Conservation (phyloP, 352 stramenopile genomes). For the Pythium folliculosum region DNA sequence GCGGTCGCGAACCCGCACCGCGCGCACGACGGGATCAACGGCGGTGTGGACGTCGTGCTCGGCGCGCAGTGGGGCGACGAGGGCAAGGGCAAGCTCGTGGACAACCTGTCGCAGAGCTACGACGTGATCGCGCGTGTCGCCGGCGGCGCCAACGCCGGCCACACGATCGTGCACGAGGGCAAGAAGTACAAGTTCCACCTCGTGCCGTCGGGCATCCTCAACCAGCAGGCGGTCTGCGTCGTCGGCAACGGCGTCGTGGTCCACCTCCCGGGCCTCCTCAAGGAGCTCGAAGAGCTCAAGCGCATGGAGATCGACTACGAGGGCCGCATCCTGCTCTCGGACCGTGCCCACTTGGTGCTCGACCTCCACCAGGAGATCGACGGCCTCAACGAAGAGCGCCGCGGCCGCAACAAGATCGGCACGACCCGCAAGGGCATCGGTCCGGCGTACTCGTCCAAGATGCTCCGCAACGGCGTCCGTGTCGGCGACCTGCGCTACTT, state of each 20-base stretch:
- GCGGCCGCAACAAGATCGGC: slow-evolving; percentile 97
- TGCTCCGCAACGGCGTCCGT: slow-evolving; percentile 96
- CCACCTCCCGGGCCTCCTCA: slow-evolving; percentile 95
- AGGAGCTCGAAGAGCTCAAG: slow-evolving; percentile 93
- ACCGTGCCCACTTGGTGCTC: slow-evolving; percentile 98
- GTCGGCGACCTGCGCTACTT: slow-evolving; percentile 95
- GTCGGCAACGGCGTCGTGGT: slow-evolving; percentile 99
- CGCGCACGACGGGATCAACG: slow-evolving; percentile 62
- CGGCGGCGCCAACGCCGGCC: slow-evolving; percentile 97
- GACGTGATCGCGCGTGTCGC: slow-evolving; percentile 97
- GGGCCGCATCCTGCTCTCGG: slow-evolving; percentile 95
- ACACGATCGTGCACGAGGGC: slow-evolving; percentile 98
- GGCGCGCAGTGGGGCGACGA: slow-evolving; percentile 99
- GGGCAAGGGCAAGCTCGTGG: slow-evolving; percentile 99
- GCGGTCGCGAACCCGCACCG: slow-evolving; percentile 83
- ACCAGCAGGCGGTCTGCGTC: slow-evolving; percentile 94
- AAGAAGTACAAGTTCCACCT: slow-evolving; percentile 99
- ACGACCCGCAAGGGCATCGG: slow-evolving; percentile 99
- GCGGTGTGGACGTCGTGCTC: slow-evolving; percentile 93
- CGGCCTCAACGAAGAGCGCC: slow-evolving; percentile 82
- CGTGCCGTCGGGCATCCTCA: slow-evolving; percentile 97
- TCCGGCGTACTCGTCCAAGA: slow-evolving; percentile 98
- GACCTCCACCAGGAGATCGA: slow-evolving; percentile 97
- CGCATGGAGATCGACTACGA: slow-evolving; percentile 90
- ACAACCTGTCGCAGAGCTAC: slow-evolving; percentile 93